These are phyloP conservation scores for Ceratocystis colombiana DNA, from an alignment of 2,329 filamentous ascomycete species.

Conservation along the genomic window DNA sequence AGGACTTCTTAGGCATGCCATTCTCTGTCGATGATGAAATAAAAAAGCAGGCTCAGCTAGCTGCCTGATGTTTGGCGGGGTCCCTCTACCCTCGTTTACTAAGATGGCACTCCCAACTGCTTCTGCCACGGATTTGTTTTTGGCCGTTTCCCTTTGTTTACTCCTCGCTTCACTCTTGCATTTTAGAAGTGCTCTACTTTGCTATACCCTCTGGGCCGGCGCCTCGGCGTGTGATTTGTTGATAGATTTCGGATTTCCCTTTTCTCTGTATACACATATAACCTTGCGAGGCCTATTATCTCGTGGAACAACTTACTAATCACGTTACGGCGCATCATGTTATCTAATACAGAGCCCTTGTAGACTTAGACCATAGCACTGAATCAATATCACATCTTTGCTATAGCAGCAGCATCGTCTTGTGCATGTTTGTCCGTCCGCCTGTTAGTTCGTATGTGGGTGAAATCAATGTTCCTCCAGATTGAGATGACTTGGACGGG, in stretches of 20 bases:
- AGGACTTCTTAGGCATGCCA: constrained; percentile 36
- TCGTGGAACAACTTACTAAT: neutral
- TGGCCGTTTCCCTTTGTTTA: constrained; percentile 1
- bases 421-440: neutral
- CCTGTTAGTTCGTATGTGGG: too few species aligned
- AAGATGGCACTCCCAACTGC: too few species aligned
- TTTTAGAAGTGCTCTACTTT: constrained; percentile 10
- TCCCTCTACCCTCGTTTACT: too few species aligned
- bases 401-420: neutral
- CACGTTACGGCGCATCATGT: neutral
- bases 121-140: neutral
- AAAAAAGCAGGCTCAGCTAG: constrained; percentile 24
- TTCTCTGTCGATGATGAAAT: constrained; percentile 33
- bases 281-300: neutral
- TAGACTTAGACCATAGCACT: constrained; percentile 11
- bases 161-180: constrained; percentile 27
- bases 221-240: constrained; percentile 2
- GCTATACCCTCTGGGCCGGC: neutral
- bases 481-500: neutral
- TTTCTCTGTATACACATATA: constrained; percentile 7
- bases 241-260: constrained; percentile 12
- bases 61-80: neutral
- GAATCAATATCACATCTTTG: neutral
- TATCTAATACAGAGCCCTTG: neutral
- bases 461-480: neutral